A percentile compares a stretch with the other conserved stretches of the same genome.
phyloP scores from a whole-genome alignment of 1,284 basidiomycete species.

The Ceratobasidium sp. region DNA sequence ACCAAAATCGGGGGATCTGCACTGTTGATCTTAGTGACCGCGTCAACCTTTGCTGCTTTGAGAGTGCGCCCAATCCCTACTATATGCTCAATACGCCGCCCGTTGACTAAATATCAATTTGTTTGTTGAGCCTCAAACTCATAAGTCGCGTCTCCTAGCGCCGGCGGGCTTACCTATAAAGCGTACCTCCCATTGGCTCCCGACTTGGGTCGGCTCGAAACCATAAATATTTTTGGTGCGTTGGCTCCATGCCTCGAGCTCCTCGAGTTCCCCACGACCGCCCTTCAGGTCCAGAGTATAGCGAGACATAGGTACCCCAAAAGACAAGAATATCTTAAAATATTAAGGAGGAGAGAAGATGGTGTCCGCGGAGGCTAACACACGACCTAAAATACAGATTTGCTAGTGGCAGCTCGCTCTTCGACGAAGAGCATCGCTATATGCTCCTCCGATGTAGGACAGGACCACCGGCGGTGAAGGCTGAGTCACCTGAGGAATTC shows the following conservation, averaged over 20 bases:
- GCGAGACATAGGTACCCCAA: no score
- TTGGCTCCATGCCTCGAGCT: conserved; percentile 20
- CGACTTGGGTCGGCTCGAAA: background rate
- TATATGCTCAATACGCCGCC: background rate
- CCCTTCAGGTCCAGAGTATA: background rate
- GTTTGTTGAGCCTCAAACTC: no score
- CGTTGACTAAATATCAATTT: background rate
- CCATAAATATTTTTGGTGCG: background rate
- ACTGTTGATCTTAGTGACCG: background rate
- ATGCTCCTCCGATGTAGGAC: no score
- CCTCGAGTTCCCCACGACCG: conserved; percentile 6
- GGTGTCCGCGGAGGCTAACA: no score
- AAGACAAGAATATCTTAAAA: no score
- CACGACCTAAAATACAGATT: no score
- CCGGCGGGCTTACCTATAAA: conserved; percentile 5
- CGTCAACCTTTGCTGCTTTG: background rate
- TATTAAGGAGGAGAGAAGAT: no score
- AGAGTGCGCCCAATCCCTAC: background rate
- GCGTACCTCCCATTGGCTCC: background rate
- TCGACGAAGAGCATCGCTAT: no score
- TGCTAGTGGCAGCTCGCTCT: no score
- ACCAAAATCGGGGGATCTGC: background rate
- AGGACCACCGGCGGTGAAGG: no score
- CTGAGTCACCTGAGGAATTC: no score
- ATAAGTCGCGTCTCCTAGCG: no score